These are phyloP conservation scores for Pseudogymnoascus pannorum DNA, from an alignment of 2,329 filamentous ascomycete species.

Conservation along the genomic window DNA sequence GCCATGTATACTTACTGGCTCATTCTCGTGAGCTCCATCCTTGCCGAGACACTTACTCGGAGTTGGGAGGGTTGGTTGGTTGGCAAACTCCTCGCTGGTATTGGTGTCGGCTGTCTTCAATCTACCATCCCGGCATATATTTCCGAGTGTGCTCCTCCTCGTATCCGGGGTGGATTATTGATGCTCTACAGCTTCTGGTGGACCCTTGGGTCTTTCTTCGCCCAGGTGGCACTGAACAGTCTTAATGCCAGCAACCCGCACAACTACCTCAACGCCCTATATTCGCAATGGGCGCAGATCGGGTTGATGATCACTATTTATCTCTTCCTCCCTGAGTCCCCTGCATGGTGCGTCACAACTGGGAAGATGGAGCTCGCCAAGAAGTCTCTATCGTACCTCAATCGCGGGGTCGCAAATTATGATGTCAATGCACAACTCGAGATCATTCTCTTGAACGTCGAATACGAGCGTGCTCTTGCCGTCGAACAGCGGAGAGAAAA, in stretches of 20 bases:
- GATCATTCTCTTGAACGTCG: constrained; percentile 21
- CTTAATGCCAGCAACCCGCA: constrained; percentile 28
- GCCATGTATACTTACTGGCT: constrained; percentile 29
- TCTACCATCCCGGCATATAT: constrained; percentile 20
- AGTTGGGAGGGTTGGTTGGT: constrained; percentile 19
- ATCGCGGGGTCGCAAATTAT: constrained; percentile 23
- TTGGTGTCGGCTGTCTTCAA: constrained; percentile 20
- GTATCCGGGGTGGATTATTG: constrained; percentile 17
- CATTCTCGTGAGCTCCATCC: constrained; percentile 24
- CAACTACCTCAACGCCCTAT: constrained; percentile 35
- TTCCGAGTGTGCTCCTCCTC: constrained; percentile 19
- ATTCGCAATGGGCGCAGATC: constrained; percentile 40
- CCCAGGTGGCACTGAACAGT: constrained; percentile 34
- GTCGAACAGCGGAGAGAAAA: constrained; percentile 22
- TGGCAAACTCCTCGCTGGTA: constrained; percentile 19
- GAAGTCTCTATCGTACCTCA: constrained; percentile 16
- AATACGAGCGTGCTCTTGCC: constrained; percentile 23
- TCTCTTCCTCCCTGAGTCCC: constrained; percentile 33
- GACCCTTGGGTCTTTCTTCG: constrained; percentile 36
- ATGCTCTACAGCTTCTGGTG: constrained; percentile 31
- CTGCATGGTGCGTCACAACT: constrained; percentile 30
- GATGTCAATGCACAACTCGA: constrained; percentile 26
- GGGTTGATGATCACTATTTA: constrained; percentile 35
- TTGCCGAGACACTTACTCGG: constrained; percentile 17
- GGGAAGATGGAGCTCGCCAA: constrained; percentile 20